Base-by-base conservation (phyloP, 371 early-diverging fungal genomes). In the Haplosporangium sp. region DNA sequence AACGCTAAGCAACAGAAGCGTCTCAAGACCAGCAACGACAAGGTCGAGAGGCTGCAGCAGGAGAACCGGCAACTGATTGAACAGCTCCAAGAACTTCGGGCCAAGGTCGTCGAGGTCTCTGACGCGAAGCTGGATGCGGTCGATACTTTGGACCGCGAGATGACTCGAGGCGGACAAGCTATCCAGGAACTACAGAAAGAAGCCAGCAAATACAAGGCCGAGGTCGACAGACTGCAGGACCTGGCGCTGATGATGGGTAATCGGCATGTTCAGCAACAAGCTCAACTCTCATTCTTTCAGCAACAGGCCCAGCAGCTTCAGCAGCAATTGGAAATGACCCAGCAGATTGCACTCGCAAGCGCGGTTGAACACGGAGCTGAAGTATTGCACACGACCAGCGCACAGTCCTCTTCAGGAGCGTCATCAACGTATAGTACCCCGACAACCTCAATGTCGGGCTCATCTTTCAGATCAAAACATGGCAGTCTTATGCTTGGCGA, bases 51-150 rank as follows among this genome's bases (percentile, higher is more conserved):
- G 46, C 64, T 76, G 37, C 77, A 76, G 48, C 71, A 59, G 36
- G 77, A 76, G 50, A 76, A 76, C 51, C 71, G 63, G 0, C 71
- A 67, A 52, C 52, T 76, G 53, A 67, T 76, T 38, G 67, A 70
- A 20, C 77, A 76, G 36, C 21, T 76, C 20, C 29, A 55, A 14
- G 60, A 37, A 42, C 64, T 71, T 21, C 62, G 76, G 5, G 20
- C 59, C 20, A 59, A 59, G 41, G 43, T 62, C 10, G 50, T 42
- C 1, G 60, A 53, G 47, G 54, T 37, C 38, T 43, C 65, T 38
- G 70, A 62, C 42, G 62, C 55, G n/a, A 59, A 68, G 36, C n/a
- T 59, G 29, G 55, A 64, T 10, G 23, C 53, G 40, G 36, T 21
- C 11, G 59, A 59, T 50, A 36, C 53, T 9, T 12, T 59, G 56